Evolutionary conservation across 1,284 basidiomycete genomes (phyloP).

Genomic region (Malassezia caprae): DNA sequence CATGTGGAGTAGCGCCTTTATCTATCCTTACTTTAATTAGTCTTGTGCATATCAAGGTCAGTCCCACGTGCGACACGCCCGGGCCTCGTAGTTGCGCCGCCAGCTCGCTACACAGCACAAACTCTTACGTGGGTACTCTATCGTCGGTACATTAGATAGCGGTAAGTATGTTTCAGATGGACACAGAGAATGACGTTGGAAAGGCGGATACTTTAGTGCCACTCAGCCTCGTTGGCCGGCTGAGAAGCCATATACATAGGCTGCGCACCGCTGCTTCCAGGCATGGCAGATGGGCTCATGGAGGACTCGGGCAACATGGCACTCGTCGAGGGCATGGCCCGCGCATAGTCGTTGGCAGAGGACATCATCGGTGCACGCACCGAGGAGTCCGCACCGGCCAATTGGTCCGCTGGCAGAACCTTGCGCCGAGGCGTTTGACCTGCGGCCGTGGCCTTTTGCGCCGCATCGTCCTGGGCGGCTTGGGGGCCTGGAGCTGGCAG

Average conservation of each 20-base stretch:
- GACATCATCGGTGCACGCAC: not conserved
- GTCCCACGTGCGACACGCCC: not conserved
- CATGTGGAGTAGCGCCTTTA: not conserved
- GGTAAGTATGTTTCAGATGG: not conserved
- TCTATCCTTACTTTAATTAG: not conserved
- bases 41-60: not conserved
- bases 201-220: slow-evolving; percentile 1
- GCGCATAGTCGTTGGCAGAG: slow-evolving; percentile 9
- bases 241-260: slow-evolving; percentile 3
- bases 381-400: not conserved
- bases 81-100: not conserved
- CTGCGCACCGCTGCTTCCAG: not conserved
- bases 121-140: not conserved
- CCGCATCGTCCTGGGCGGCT: slow-evolving; percentile 8
- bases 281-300: slow-evolving; percentile 2
- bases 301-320: not conserved
- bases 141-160: not conserved
- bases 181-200: not conserved
- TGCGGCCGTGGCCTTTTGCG: slow-evolving; percentile 22
- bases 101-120: not conserved
- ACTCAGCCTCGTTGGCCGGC: slow-evolving; percentile 9
- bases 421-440: slow-evolving; percentile 44
- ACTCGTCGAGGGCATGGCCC: not conserved
- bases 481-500: slow-evolving; percentile 19
- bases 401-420: slow-evolving; percentile 29